phyloP scores from a whole-genome alignment of 805 yeast species.

The Lipomyces kockii region DNA sequence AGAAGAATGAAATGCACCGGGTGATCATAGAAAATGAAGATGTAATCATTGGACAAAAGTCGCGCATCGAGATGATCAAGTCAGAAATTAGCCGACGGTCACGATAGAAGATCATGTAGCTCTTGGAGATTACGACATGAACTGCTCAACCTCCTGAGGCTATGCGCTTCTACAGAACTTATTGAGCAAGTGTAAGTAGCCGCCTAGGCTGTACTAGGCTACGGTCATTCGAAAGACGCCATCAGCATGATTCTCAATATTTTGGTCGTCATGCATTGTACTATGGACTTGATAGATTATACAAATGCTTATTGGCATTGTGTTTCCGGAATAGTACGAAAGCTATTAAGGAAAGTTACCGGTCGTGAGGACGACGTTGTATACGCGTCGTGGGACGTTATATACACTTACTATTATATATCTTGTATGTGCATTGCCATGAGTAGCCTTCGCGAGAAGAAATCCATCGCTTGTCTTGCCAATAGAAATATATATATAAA shows the following conservation, averaged over 20 bases:
- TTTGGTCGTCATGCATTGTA: neutral
- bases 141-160: neutral
- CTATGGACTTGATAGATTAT: neutral
- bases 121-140: neutral
- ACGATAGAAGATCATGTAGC: neutral
- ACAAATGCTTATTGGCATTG: neutral
- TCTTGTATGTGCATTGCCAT: neutral
- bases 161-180: neutral
- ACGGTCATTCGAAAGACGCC: neutral
- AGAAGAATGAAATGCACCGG: constrained; percentile 23
- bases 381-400: too few species aligned
- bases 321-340: neutral
- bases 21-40: constrained; percentile 33
- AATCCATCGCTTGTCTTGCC: neutral
- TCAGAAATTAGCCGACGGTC: constrained; percentile 12
- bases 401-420: too few species aligned
- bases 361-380: neutral
- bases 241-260: neutral
- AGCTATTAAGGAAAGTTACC: neutral
- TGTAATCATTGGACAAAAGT: constrained; percentile 24
- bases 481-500: too few species aligned
- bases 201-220: neutral
- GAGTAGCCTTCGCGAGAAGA: neutral
- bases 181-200: neutral
- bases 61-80: constrained; percentile 15